phyloP scores from a whole-genome alignment of 2,329 filamentous ascomycete genomes.

The Aspergillus uvarum region DNA sequence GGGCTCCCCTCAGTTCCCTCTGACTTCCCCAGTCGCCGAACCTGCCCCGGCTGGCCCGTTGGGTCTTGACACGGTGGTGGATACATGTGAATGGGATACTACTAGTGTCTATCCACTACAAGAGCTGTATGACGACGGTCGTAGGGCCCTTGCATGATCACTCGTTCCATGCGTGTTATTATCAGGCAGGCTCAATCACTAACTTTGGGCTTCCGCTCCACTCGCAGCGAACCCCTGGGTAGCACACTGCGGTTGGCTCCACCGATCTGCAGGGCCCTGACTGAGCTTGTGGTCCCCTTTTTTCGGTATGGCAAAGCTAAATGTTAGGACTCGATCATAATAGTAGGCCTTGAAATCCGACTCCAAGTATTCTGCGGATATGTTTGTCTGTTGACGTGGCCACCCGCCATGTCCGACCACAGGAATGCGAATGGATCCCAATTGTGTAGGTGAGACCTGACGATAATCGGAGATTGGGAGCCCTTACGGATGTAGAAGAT shows the following conservation, averaged over 20 bases:
- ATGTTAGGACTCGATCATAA: background rate
- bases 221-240: background rate
- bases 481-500: background rate
- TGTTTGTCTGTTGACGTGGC: background rate
- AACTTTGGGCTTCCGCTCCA: background rate
- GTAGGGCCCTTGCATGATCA: background rate
- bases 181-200: background rate
- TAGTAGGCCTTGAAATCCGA: background rate
- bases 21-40: background rate
- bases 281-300: background rate
- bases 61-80: background rate
- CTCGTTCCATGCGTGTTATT: background rate
- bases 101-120: no score
- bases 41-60: background rate
- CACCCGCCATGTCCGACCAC: background rate
- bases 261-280: background rate
- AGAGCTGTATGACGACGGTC: background rate
- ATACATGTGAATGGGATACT: background rate
- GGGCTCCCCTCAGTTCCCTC: background rate
- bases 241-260: background rate
- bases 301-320: background rate
- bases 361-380: background rate
- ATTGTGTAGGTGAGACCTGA: background rate
- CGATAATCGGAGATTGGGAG: background rate
- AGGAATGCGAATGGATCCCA: background rate